Evolutionary conservation across 2,329 filamentous ascomycete species (phyloP).

Genomic region (Monosporascus sp.): DNA sequence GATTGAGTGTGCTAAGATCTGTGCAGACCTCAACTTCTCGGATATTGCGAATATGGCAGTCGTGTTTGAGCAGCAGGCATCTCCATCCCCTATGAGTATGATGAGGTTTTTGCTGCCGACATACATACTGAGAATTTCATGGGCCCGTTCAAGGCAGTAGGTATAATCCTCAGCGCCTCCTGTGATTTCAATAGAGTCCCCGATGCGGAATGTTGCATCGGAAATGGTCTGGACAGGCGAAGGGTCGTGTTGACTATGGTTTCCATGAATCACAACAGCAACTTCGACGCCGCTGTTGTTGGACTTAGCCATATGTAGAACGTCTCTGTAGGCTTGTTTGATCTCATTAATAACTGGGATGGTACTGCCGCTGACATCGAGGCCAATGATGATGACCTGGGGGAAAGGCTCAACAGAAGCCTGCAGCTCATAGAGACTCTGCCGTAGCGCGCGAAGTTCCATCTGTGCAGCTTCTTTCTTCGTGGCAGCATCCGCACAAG

Average conservation of each 20-base stretch:
- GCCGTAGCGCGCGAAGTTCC: background rate
- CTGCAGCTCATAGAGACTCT: constrained; percentile 3
- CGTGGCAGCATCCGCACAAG: background rate
- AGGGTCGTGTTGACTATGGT: background rate
- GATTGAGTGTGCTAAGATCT: constrained; percentile 3
- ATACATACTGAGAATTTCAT: background rate
- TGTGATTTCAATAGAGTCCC: background rate
- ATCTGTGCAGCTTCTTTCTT: constrained; percentile 3
- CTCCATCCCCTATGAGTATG: constrained; percentile 9
- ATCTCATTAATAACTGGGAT: background rate
- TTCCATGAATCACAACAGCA: constrained; percentile 6
- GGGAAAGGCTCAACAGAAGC: constrained; percentile 4
- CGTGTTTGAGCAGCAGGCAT: background rate
- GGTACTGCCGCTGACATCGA: constrained; percentile 7
- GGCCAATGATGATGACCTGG: constrained; percentile 5
- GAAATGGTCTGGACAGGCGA: constrained; percentile 4
- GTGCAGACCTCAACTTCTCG: background rate
- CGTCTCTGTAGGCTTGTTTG: constrained; percentile 8
- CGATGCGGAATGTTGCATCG: constrained; percentile 1
- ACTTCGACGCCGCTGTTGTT: constrained; percentile 6
- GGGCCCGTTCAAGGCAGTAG: constrained; percentile 5
- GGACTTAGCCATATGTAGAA: constrained; percentile 4
- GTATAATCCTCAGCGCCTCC: constrained; percentile 4
- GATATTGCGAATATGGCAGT: background rate
- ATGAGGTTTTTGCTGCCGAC: constrained; percentile 1